phyloP scores from a whole-genome alignment of 2,329 filamentous ascomycete genomes.

The Emmonsiellopsis sp. region DNA sequence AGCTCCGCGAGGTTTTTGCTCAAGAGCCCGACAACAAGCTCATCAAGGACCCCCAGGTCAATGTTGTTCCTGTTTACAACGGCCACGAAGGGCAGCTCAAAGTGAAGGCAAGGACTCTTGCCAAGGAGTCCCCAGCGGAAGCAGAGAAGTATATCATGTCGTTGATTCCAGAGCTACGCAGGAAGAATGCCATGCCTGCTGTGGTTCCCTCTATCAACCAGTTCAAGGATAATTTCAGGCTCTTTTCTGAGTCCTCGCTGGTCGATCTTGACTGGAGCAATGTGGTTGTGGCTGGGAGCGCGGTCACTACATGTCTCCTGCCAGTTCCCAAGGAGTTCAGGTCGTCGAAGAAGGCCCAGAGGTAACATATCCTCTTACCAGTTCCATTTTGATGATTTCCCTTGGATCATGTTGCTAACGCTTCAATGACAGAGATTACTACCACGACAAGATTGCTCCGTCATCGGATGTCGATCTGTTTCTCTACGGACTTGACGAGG shows the following conservation, averaged over 20 bases:
- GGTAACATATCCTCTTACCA: not conserved
- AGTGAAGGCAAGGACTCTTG: conserved; percentile 17
- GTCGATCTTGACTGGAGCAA: conserved; percentile 73
- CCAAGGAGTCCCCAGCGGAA: conserved; percentile 14
- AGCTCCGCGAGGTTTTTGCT: conserved; percentile 24
- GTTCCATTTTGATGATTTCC: not conserved
- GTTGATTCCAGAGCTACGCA: conserved; percentile 43
- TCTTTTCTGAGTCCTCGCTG: conserved; percentile 74
- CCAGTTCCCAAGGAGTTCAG: conserved; percentile 57
- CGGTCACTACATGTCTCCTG: conserved; percentile 69
- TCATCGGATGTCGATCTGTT: conserved; percentile 85
- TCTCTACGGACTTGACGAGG: conserved; percentile 67
- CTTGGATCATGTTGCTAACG: not conserved
- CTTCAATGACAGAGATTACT: conserved; percentile 53
- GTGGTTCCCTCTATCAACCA: conserved; percentile 58
- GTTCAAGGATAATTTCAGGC: conserved; percentile 68
- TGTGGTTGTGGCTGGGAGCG: conserved; percentile 70
- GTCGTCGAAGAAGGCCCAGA: conserved; percentile 8
- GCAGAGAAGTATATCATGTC: conserved; percentile 20
- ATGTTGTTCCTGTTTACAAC: conserved; percentile 20
- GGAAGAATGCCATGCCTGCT: conserved; percentile 53
- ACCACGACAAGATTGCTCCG: conserved; percentile 71
- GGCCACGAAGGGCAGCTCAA: conserved; percentile 10
- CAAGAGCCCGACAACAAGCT: conserved; percentile 18
- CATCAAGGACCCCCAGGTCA: conserved; percentile 17